Evolutionary conservation across 306 rosid genomes (phyloP), one percentile per base, ranked within the genome.

Genomic region (Urtica urens): DNA sequence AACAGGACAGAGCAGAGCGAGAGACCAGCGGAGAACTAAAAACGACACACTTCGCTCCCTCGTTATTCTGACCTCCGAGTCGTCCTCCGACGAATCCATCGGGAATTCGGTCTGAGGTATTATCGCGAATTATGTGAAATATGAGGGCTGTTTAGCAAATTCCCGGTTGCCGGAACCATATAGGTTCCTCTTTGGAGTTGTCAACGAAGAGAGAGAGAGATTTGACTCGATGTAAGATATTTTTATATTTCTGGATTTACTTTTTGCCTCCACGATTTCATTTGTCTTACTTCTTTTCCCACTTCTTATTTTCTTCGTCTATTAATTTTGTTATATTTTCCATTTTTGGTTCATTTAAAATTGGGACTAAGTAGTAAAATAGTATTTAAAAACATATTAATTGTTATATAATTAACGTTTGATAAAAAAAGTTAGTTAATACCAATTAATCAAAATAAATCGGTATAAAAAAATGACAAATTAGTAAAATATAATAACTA

Each of bases 131-230:
- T 1, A 19, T 8, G 12, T 10, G 58, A 17, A 28, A 26, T 19
- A 21, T 23, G 34, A 30, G 39, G 44, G 56, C 1, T n/a, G 18
- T 13, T 28, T 6, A 20, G 63, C 44, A n/a, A 21, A 30, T 8
- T 28, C 38, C 83, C 93, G 75, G 71, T 64, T 86, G 78, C 90
- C 92, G 95, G 90, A 61, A 72, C 50, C 80, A 78, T 76, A 62
- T 60, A 84, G 84, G 93, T 83, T 63, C 88, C 74, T 70, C 87
- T 83, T 83, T 53, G 27, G 6, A 15, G 23, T 37, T 37, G 28
- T 46, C 54, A 43, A 40, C 15, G 40, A 20, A 33, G 51, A 30
- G 29, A 33, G 19, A 27, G 8, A 40, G 38, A 26, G n/a, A 12
- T 2, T 35, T 12, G 62, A 7, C 41, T 11, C 27, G 23, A 17